Base-by-base conservation (phyloP, 371 early-diverging fungal genomes). In the Mucor lusitanicus region DNA sequence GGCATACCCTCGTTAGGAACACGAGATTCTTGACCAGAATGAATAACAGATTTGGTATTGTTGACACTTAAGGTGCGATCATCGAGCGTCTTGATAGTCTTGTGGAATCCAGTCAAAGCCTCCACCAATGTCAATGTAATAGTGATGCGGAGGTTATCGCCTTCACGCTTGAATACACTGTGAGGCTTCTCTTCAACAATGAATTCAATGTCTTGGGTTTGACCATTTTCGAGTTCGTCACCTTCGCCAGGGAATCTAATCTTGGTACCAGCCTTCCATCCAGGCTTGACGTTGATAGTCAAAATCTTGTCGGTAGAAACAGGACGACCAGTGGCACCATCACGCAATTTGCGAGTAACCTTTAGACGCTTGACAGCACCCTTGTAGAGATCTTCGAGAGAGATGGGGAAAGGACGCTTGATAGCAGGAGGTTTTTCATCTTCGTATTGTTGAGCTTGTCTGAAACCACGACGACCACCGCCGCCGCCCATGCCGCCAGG, bases 261-360 rank as follows among this genome's bases (percentile, higher is more conserved):
- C 82, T 99, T 97, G 63, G 99, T 98, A 7, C 99, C 99, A 5
- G 96, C 92, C 78, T 99, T 99, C 96, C 98, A 97, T 5, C 99
- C 99, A 1, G 98, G 94, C 72, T 95, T 96, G 76, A 99, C 84
- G 65, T 92, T 85, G 66, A 99, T 86, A 32, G 87, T 86, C 15
- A 99, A 82, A 19, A 95, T 84, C 81, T 97, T 96, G 68, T 97
- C 97, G 0, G 89, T 72, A 0, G 85, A 57, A 0, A 84, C 75
- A 28, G 73, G 48, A 35, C 75, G 70, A 15, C 91, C 90, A 12
- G 81, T 75, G 3, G 84, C 64, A 23, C 81, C 82, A 50, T 80
- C 76, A 6, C 81, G 76, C 21, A 88, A 63, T 64, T 89, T 90
- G 48, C 96, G 91, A 1, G 91, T 96, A 35, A 99, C 94, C 79